Conservation (phyloP, 352 stramenopile species). For the Globisporangium iwayamae region DNA sequence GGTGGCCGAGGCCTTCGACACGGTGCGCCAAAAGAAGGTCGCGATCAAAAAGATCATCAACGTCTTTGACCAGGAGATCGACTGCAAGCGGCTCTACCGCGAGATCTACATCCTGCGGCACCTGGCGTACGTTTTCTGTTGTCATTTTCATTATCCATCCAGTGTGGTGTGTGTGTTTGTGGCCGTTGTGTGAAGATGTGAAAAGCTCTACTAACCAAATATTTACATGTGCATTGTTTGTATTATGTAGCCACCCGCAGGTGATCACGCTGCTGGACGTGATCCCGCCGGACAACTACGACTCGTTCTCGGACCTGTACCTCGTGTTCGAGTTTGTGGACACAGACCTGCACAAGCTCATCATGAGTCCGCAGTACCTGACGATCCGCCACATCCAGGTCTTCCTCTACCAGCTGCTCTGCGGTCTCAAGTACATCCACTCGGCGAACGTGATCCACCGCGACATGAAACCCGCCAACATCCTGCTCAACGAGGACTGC, state of each 20-base stretch:
- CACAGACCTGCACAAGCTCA: slow-evolving; percentile 93
- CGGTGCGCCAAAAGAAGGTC: slow-evolving; percentile 72
- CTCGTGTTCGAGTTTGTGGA: slow-evolving; percentile 92
- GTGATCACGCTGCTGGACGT: slow-evolving; percentile 84
- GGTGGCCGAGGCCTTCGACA: slow-evolving; percentile 82
- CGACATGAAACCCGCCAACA: slow-evolving; percentile 89
- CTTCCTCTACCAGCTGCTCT: slow-evolving; percentile 95
- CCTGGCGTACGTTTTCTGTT: slow-evolving; percentile 42
- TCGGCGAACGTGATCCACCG: slow-evolving; percentile 88
- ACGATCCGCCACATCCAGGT: slow-evolving; percentile 96
- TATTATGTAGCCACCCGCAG: slow-evolving; percentile 52
- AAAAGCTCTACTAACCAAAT: not conserved
- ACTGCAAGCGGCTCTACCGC: slow-evolving; percentile 84
- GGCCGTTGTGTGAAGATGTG: not conserved
- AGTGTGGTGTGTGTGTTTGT: not conserved
- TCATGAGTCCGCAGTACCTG: slow-evolving; percentile 91
- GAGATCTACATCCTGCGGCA: slow-evolving; percentile 88
- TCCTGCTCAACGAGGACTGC: slow-evolving; percentile 86
- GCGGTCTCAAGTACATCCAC: slow-evolving; percentile 96
- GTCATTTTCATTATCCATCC: not conserved
- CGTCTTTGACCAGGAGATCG: slow-evolving; percentile 85
- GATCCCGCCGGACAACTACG: slow-evolving; percentile 77
- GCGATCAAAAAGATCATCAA: slow-evolving; percentile 90
- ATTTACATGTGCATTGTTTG: not conserved
- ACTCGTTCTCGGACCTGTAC: slow-evolving; percentile 89